Evolutionary conservation across 345 rosid species (phyloP).

Genomic region (Hirschfeldia incana): DNA sequence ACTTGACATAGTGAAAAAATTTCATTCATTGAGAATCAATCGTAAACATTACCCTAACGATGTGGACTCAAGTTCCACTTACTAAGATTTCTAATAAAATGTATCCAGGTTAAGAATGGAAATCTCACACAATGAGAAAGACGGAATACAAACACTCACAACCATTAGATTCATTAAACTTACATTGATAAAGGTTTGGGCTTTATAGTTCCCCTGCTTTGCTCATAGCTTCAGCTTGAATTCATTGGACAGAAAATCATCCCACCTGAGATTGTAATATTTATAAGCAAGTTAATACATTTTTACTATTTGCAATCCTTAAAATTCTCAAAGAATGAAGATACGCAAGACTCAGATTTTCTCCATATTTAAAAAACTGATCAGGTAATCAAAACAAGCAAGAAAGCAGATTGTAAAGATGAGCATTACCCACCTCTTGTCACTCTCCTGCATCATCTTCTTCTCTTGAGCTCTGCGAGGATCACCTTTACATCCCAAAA

Average conservation of each 20-base stretch:
- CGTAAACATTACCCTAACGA: not conserved
- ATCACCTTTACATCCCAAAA: slow-evolving; percentile 4
- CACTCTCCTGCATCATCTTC: not conserved
- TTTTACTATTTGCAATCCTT: not conserved
- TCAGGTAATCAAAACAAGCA: no score
- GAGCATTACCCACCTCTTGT: not conserved
- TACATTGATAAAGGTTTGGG: not conserved
- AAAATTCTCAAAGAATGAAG: not conserved
- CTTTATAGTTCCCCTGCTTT: not conserved
- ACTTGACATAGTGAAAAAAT: not conserved
- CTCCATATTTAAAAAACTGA: no score
- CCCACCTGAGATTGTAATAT: not conserved
- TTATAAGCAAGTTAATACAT: not conserved
- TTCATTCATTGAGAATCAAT: not conserved
- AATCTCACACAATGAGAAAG: not conserved
- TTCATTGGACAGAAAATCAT: slow-evolving; percentile 3
- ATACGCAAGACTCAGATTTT: not conserved
- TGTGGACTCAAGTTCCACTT: not conserved
- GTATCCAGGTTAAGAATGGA: not conserved
- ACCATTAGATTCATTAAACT: no score
- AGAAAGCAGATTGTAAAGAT: no score
- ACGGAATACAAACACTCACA: not conserved
- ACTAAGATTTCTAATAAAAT: not conserved
- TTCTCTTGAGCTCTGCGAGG: not conserved
- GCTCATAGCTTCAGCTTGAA: not conserved